Base-by-base conservation (phyloP, 352 stramenopile genomes). In the Phytopythium chamaehyphon region DNA sequence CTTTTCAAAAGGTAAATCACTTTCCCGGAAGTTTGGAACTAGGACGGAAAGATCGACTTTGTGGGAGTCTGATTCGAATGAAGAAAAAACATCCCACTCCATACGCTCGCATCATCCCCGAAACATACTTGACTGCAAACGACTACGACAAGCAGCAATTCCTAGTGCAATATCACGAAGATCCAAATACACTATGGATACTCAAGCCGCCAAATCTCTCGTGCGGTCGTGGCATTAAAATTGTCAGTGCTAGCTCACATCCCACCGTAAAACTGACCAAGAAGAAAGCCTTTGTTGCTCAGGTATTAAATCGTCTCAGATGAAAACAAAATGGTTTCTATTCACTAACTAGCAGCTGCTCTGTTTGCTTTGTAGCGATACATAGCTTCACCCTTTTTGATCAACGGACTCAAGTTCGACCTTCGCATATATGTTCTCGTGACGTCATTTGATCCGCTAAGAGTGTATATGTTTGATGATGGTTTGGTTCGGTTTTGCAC, bases 351-450 rank as follows among this genome's bases (percentile, higher is more conserved):
- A 23, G 19, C 18, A 10, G 26, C n/a, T 56, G 23, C 2, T n/a
- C 45, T 40, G 1, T 47, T 33, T 11, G 47, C 39, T 42, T 39
- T 73, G 10, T 55, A 96, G 68, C 65, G 70, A 22, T 96, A 96
- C 57, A 55, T 97, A 15, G 63, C 67, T 7, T 64, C 83, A 36
- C 89, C 86, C 14, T 93, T 90, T 47, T 55, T 95, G 58, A 93
- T 96, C 64, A 88, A 96, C 50, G 82, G 78, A 9, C 71, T 93
- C 50, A 97, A 97, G 61, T 97, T 97, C 51, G 90, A 97, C 54
- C 64, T 97, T 33, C 84, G 90, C 7, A 72, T 97, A 16, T 97
- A 97, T 55, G 86, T 96, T 11, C 66, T 93, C 10, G 82, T 95
- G 19, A 96, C 86, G 7, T 93, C 74, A 18, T 87, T 83, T 45